These are phyloP conservation scores for Carex cristatella DNA, from an alignment of 176 grass and related monocot species.

Conservation along the genomic window DNA sequence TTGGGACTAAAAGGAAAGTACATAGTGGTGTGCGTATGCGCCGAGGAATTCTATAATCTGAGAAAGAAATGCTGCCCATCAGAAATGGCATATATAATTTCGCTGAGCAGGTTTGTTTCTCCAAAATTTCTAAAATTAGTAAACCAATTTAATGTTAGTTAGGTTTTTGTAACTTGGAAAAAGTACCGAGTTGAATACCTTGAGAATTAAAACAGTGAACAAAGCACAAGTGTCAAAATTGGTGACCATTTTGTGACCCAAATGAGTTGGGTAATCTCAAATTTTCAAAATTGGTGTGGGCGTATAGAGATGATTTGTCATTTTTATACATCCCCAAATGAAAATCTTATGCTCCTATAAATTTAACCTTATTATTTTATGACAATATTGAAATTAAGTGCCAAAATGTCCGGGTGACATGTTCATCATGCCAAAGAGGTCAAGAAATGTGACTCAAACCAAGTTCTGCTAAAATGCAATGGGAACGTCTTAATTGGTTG, in stretches of 20 bases:
- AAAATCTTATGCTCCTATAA: background rate
- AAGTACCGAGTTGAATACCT: background rate
- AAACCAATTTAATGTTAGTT: background rate
- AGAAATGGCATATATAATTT: conserved; percentile 75
- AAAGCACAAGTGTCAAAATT: background rate
- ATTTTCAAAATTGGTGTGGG: background rate
- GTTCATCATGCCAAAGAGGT: background rate
- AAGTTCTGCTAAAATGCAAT: background rate
- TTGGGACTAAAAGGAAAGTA: conserved; percentile 64
- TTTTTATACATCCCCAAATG: background rate
- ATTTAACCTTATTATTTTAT: background rate
- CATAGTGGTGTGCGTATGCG: conserved; percentile 54
- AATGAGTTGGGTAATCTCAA: background rate
- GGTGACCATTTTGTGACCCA: background rate
- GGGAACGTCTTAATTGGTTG: background rate
- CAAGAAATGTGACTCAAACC: background rate
- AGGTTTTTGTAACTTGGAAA: background rate
- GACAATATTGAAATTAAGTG: background rate
- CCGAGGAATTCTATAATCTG: conserved; percentile 55
- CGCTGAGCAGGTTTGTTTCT: conserved; percentile 22
- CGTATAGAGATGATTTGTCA: background rate
- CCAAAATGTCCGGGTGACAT: background rate
- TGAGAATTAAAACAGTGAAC: background rate
- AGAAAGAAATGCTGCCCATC: conserved; percentile 85
- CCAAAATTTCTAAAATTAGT: background rate